Percentiles rank a stretch among this genome's conserved stretches.
Evolutionary conservation across 1,284 basidiomycete species (phyloP).

Genomic region (Mycena sp.): DNA sequence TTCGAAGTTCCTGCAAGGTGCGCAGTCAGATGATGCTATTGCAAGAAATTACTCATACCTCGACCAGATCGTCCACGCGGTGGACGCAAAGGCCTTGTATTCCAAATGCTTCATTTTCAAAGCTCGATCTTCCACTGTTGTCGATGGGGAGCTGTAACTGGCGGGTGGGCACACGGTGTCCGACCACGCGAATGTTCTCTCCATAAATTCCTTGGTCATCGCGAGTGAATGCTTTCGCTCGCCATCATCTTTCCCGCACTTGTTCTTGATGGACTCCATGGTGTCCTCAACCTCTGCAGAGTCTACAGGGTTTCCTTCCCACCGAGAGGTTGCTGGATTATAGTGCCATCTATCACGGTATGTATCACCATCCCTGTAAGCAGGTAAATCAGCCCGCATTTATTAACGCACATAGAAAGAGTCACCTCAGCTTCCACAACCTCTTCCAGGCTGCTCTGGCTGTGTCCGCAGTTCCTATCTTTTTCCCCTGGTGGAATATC

Average conservation of each 20-base stretch:
- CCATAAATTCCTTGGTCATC: neutral
- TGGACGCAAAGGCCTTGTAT: neutral
- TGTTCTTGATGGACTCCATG: constrained; percentile 3
- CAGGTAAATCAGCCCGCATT: neutral
- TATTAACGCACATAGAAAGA: neutral
- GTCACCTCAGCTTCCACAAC: constrained; percentile 3
- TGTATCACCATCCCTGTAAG: constrained; percentile 11
- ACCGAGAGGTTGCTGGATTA: neutral
- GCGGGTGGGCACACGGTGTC: neutral
- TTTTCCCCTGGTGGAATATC: neutral
- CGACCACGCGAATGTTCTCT: neutral
- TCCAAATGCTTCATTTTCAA: neutral
- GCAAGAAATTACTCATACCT: neutral
- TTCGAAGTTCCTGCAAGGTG: neutral
- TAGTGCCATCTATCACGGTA: neutral
- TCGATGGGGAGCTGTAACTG: neutral
- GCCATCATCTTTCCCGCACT: neutral
- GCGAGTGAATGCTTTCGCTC: constrained; percentile 5
- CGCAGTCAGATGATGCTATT: neutral
- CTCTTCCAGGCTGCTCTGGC: neutral
- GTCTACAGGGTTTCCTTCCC: constrained; percentile 5
- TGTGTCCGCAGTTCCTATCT: constrained; percentile 11
- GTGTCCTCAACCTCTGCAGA: constrained; percentile 13
- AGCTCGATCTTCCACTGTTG: neutral
- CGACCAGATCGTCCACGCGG: neutral